Base-by-base conservation (phyloP, 495 filamentous ascomycete genomes). In the Trichodelitschia bisporula region DNA sequence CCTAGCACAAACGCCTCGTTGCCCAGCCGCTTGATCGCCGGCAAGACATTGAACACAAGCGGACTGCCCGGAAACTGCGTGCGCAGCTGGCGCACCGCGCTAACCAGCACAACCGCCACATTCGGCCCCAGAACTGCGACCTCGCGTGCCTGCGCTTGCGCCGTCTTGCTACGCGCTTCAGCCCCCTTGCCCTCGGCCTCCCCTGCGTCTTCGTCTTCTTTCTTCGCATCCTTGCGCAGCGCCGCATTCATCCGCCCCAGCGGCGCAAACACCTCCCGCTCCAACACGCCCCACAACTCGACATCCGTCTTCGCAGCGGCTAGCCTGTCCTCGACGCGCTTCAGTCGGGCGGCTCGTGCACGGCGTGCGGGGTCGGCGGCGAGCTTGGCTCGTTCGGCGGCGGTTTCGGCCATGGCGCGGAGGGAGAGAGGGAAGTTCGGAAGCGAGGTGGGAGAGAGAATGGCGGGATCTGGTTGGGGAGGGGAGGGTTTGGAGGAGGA, bases 1-100 rank as follows among this genome's bases (percentile, higher is more conserved):
- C 76, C 80, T 0, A 90, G 59, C 10, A 80, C 60, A 31, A 72
- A 70, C 9, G 75, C 77, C 15, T 63, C 53, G 1, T 65, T 54
- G 4, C 78, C 77, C 1, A 80, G 60, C 12, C 61, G 55, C 42
- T 75, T 78, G 48, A 89, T 61, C 1, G 59, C 61, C 1, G 77
- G 64, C 0, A 83, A 57, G 24, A 90, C 49, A 32, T 59, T 55
- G 15, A 70, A 50, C 10, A 62, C 57, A 11, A 82, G 58, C 0
- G 54, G 52, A 1, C 75, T 80, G 0, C 62, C 48, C 1, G 61
- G 55, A 45, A 74, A 82, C 11, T 59, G 44, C 0, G 47, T 48
- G 40, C 66, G 62, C n/a, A 84, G 51, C 8, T 72, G 52, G 9
- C 63, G 60, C 25, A 78, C 61, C 1, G 68, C 72, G 16, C 58